These are phyloP conservation scores for Leptographium radiaticola DNA, from an alignment of 2,329 filamentous ascomycete genomes.

Conservation along the genomic window DNA sequence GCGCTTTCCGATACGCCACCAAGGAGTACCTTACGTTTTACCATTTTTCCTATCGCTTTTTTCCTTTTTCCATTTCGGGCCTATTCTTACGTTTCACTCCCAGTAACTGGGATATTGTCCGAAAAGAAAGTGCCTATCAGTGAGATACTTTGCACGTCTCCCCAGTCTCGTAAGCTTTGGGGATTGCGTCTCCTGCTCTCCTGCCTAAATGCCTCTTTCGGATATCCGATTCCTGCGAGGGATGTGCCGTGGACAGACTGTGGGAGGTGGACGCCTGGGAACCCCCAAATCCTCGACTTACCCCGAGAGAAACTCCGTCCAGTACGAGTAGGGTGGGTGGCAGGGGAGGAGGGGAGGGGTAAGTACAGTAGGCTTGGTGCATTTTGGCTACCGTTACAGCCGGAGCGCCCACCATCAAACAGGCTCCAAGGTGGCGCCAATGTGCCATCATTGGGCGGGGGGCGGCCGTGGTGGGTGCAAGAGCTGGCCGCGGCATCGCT, in stretches of 20 bases:
- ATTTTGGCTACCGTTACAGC: neutral
- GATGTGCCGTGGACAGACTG: neutral
- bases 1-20: neutral
- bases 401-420: neutral
- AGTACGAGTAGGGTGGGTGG: no score
- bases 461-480: neutral
- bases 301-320: conserved; percentile 1
- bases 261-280: neutral
- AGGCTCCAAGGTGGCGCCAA: neutral
- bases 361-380: neutral
- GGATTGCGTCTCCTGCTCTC: no score
- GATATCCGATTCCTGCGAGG: neutral
- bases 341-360: neutral
- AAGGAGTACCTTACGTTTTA: neutral
- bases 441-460: neutral
- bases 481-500: neutral
- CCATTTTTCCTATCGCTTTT: neutral
- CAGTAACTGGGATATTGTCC: neutral
- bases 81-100: neutral
- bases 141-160: no score
- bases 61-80: neutral
- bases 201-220: neutral
- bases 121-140: no score
- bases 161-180: no score
- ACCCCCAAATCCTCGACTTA: neutral